Evolutionary conservation across 768 basidiomycete species (phyloP).

Genomic region (Termitomyces bulborhizus): DNA sequence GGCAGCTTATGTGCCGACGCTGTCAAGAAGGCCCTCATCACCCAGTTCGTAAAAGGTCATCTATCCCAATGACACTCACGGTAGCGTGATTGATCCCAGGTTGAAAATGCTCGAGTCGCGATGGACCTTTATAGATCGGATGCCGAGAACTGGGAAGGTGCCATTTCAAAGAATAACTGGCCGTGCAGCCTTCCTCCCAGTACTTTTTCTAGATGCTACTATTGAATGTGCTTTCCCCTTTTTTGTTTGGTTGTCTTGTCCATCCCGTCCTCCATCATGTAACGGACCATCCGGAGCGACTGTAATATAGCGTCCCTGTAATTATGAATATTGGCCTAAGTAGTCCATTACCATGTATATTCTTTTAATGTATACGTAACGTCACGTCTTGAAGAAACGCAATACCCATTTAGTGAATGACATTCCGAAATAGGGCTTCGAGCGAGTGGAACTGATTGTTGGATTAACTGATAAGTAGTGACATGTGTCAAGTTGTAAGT

Average conservation of each 20-base stretch:
- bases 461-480: neutral
- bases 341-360: slow-evolving; percentile 2
- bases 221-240: slow-evolving; percentile 28
- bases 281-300: neutral
- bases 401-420: neutral
- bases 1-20: slow-evolving; percentile 76
- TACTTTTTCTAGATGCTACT: slow-evolving; percentile 76
- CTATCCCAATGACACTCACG: slow-evolving; percentile 3
- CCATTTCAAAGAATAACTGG: slow-evolving; percentile 60
- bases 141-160: slow-evolving; percentile 59
- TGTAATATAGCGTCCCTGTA: slow-evolving; percentile 1
- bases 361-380: neutral
- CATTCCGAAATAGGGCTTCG: neutral
- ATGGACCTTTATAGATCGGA: slow-evolving; percentile 53
- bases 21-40: slow-evolving; percentile 69
- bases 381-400: neutral
- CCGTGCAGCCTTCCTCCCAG: slow-evolving; percentile 71
- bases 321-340: slow-evolving; percentile 3
- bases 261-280: neutral
- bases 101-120: slow-evolving; percentile 69
- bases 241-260: neutral
- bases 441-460: too few relatives aligned
- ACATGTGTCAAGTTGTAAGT: neutral
- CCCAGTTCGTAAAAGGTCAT: slow-evolving; percentile 46
- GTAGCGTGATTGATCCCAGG: slow-evolving; percentile 30